Evolutionary conservation across 192 early-diverging fungal species (phyloP), one percentile per base, ranked within the genome.

Genomic region (Coemansia sp.): DNA sequence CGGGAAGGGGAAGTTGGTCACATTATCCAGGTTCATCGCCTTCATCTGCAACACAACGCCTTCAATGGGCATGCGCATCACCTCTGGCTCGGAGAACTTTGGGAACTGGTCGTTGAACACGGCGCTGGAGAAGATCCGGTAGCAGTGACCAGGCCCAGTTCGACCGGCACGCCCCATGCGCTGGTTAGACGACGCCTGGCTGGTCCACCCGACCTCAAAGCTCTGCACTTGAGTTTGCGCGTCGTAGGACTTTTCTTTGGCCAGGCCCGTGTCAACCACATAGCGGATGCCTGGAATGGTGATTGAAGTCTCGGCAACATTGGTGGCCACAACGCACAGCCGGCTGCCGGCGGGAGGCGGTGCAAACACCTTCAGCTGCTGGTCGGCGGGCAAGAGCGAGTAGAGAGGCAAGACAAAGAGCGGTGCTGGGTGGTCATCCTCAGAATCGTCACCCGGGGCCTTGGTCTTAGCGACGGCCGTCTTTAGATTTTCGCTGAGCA

Each of bases 21-120:
- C 95, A 64, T 94, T 92, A 64, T 95, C 90, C 67, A 99, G 93
- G 64, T 92, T 89, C 96, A 99, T 99, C 17, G 90, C 80, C 84
- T 99, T 99, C 97, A 99, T 98, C 69, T 94, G 93, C 50, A 99
- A 84, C 8, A 98, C 94, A 11, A 98, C 94, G 51, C 93, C 94
- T 76, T 97, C 95, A 55, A 99, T 96, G 3, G 98, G 95, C 83
- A 96, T 91, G 45, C 93, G 86, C 75, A 94, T 77, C 62, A 99
- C 96, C 77, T 99, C 97, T 11, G 96, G 96, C 68, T 86, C 86
- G 0, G 93, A 91, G 75, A 96, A 96, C 53, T 85, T 82, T 15
- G 83, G 75, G 77, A 99, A 99, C 63, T 97, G 88, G 68, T 94
- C 89, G 63, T 93, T 89, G 75, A 94, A 99, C 1, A 99, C 95